Evolutionary conservation across 1,284 basidiomycete genomes (phyloP).

Genomic region (Ceratorhiza oryzae-sativae): DNA sequence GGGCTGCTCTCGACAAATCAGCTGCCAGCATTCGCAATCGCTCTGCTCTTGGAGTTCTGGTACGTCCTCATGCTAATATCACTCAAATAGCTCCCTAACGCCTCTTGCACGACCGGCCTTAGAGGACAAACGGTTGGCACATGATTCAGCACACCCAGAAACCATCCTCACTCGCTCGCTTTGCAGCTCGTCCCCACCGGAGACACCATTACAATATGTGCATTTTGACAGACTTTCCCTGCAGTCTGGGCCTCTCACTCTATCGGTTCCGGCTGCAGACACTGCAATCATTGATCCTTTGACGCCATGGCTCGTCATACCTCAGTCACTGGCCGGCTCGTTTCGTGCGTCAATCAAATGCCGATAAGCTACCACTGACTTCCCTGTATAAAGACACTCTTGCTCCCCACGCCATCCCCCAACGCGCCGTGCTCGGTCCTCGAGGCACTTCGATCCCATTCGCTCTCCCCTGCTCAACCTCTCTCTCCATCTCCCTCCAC

Average conservation of each 20-base stretch:
- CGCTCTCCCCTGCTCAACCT: neutral
- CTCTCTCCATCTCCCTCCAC: neutral
- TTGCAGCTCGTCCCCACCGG: neutral
- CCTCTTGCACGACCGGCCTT: neutral
- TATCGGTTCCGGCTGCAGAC: neutral
- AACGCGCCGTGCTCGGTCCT: neutral
- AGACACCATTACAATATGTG: neutral
- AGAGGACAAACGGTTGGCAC: slow-evolving; percentile 13
- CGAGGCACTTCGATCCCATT: neutral
- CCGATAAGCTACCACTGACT: neutral
- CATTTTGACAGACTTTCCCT: neutral
- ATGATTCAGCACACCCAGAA: too few species aligned
- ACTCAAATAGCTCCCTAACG: neutral
- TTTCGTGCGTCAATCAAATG: neutral
- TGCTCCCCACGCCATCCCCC: neutral
- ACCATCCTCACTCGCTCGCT: neutral
- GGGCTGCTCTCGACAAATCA: neutral
- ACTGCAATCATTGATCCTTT: neutral
- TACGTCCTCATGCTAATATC: neutral
- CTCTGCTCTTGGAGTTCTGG: neutral
- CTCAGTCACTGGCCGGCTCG: neutral
- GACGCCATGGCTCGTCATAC: slow-evolving; percentile 13
- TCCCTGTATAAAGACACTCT: neutral
- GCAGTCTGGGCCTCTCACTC: neutral
- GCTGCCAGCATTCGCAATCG: neutral